Percentiles rank a stretch among this genome's conserved stretches.
These are phyloP conservation scores for Hyaloscypha bicolor DNA, from an alignment of 495 filamentous ascomycete species.

Conservation along the genomic window DNA sequence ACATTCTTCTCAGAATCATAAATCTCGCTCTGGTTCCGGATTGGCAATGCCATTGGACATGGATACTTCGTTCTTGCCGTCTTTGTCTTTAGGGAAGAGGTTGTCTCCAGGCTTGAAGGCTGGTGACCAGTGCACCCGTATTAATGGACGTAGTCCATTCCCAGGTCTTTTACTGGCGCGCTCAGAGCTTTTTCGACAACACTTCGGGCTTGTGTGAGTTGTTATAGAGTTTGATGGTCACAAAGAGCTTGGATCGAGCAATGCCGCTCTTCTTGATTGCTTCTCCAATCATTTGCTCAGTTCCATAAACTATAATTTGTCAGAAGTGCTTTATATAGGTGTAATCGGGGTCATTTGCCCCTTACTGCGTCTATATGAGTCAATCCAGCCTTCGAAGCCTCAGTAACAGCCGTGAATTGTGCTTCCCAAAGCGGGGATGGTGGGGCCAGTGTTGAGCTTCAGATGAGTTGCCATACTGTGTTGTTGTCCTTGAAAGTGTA, in stretches of 20 bases:
- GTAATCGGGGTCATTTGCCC: slow-evolving; percentile 7
- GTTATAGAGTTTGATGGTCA: slow-evolving; percentile 75
- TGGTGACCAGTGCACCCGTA: slow-evolving; percentile 85
- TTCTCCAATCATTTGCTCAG: slow-evolving; percentile 75
- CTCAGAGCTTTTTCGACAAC: slow-evolving; percentile 69
- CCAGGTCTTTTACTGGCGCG: slow-evolving; percentile 68
- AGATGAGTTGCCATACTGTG: slow-evolving; percentile 15
- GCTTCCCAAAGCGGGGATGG: slow-evolving; percentile 72
- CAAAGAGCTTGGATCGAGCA: slow-evolving; percentile 64
- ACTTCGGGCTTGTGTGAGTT: slow-evolving; percentile 60
- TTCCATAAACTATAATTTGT: slow-evolving; percentile 63
- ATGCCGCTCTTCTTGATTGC: slow-evolving; percentile 61
- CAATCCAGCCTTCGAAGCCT: slow-evolving; percentile 72
- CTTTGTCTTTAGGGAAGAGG: slow-evolving; percentile 73
- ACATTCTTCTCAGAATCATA: slow-evolving; percentile 54
- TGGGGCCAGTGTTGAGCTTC: slow-evolving; percentile 77
- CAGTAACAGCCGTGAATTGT: slow-evolving; percentile 63
- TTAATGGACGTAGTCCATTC: slow-evolving; percentile 77
- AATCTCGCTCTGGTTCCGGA: slow-evolving; percentile 69
- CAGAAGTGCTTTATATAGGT: background rate
- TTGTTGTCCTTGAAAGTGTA: slow-evolving; percentile 14
- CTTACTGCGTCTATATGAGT: slow-evolving; percentile 66
- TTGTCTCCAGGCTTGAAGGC: slow-evolving; percentile 46
- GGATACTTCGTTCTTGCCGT: slow-evolving; percentile 76
- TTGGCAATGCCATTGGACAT: slow-evolving; percentile 70